Evolutionary conservation across 257 asterid species (phyloP).

Genomic region (Scutellaria minor): DNA sequence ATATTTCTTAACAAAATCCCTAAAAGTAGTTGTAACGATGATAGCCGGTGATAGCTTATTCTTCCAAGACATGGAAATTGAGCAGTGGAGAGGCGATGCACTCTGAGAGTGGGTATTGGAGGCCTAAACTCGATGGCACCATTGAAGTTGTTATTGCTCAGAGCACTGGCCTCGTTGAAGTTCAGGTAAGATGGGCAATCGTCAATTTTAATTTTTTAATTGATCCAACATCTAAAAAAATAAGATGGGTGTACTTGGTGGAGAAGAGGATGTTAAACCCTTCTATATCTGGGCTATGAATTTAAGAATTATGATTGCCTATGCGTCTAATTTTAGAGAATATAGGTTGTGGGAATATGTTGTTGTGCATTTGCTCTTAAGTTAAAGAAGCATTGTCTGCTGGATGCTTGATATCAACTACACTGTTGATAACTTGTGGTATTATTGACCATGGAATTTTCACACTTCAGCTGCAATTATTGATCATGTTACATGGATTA

Average conservation of each 20-base stretch:
- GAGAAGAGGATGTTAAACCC: background rate
- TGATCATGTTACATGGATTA: background rate
- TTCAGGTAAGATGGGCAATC: constrained; percentile 46
- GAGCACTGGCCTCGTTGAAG: constrained; percentile 82
- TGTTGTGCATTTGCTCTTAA: no score
- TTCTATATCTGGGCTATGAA: background rate
- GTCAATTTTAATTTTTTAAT: no score
- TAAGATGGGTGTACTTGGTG: no score
- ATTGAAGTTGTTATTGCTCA: constrained; percentile 77
- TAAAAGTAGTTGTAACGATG: background rate
- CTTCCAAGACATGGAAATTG: constrained; percentile 75
- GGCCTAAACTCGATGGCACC: constrained; percentile 67
- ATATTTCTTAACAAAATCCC: no score
- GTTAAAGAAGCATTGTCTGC: background rate
- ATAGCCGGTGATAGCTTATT: constrained; percentile 66
- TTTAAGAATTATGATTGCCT: background rate
- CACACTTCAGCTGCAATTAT: background rate
- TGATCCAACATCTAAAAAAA: no score
- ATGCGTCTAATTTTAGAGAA: no score
- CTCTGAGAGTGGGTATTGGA: constrained; percentile 74
- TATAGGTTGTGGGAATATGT: no score
- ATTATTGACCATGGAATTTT: background rate
- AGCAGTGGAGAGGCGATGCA: constrained; percentile 72
- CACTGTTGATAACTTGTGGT: background rate
- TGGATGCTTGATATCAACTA: background rate